Conservation (phyloP, 2,329 filamentous ascomycete species). For the Thelonectria discophora region DNA sequence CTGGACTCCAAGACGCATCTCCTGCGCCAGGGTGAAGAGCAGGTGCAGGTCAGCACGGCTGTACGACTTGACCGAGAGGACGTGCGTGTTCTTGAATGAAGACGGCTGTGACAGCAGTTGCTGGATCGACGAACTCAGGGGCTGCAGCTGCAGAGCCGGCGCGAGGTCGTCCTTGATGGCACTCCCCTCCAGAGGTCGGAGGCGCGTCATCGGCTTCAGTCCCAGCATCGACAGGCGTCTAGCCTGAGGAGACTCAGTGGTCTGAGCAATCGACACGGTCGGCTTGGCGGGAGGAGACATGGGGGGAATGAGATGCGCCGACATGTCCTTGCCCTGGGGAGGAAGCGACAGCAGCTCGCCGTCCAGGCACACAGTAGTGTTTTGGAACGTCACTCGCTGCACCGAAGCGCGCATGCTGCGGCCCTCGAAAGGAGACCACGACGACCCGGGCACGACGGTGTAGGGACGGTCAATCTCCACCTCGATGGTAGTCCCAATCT, state of each 20-base stretch:
- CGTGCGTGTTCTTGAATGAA: conserved; percentile 87
- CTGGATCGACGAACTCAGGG: conserved; percentile 68
- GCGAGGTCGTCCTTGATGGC: conserved; percentile 55
- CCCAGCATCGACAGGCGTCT: conserved; percentile 45
- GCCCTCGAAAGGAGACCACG: conserved; percentile 78
- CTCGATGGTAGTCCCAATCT: conserved; percentile 76
- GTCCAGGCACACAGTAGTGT: conserved; percentile 78
- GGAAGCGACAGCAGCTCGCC: conserved; percentile 65
- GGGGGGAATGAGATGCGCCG: conserved; percentile 66
- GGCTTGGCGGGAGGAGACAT: conserved; percentile 68
- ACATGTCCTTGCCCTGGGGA: conserved; percentile 77
- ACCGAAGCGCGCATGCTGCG: conserved; percentile 74
- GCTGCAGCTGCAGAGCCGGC: conserved; percentile 57
- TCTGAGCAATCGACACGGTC: conserved; percentile 50
- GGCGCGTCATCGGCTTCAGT: conserved; percentile 43
- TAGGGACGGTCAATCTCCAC: conserved; percentile 79
- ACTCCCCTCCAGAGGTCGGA: conserved; percentile 42
- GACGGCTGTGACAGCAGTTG: conserved; percentile 79
- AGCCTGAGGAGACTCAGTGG: conserved; percentile 49
- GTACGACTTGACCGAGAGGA: conserved; percentile 93
- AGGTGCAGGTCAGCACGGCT: conserved; percentile 86
- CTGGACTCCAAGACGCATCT: conserved; percentile 96
- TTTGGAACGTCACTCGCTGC: conserved; percentile 79
- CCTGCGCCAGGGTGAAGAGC: conserved; percentile 94
- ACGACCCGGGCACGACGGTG: conserved; percentile 56